Base-by-base conservation (phyloP, 2,329 filamentous ascomycete genomes). In the Cercospora berteroae region DNA sequence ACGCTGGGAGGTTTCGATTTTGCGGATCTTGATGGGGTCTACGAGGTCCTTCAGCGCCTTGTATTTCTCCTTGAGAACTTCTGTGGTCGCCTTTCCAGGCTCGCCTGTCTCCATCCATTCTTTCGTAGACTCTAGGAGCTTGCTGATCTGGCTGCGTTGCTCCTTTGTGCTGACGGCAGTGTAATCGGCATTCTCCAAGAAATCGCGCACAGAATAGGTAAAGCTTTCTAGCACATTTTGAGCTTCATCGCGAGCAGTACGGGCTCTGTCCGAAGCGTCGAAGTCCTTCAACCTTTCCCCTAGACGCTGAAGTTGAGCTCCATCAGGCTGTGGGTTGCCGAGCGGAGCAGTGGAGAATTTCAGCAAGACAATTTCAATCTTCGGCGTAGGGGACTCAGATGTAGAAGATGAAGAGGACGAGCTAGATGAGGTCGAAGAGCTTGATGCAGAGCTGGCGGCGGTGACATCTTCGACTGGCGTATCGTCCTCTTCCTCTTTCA, bases 141-240 rank as follows among this genome's bases (percentile, higher is more conserved):
- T 83, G 73, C 90, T 86, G 12, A 98, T 84, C n/a, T 81, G 80
- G 6, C 84, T 78, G 57, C 92, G 87, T 76, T 93, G 87, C 20
- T 86, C 84, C 3, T 87, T 82, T 9, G 90, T 94, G 33, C 93
- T 91, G 3, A 86, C 87, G 12, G 85, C 84, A 62, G 90, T 83
- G 77, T 97, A 98, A 0, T 85, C 84, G 58, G 92, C 88, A 68
- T 90, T 89, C 50, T 92, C 90, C 1, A 97, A 84, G 55, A 96
- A 85, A 78, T 97, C 93, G 27, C 93, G 89, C 29, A 91, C 87
- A 75, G 89, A 90, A 84, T 99, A 99, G 13, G 94, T 97, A 79
- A 91, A 98, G 12, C 87, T 90, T 80, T 99, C 95, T n/a, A 99
- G 87, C 71, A 91, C 90, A 80, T 98, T 99, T 66, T 97, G 83